Conservation (phyloP, 768 basidiomycete species). For the Boletus patriciae region DNA sequence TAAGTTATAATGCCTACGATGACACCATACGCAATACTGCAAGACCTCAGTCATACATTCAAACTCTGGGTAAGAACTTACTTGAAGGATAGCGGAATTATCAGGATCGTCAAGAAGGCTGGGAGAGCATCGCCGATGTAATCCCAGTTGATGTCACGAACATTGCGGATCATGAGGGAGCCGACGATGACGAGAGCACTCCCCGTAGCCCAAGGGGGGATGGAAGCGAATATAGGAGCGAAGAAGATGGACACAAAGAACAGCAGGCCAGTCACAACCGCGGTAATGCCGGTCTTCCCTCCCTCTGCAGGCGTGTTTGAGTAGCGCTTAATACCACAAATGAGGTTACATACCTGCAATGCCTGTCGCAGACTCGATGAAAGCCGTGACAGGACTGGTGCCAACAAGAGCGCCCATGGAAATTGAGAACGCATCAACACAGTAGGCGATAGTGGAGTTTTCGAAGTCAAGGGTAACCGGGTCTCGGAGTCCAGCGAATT, state of each 20-base stretch:
- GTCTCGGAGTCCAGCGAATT: slow-evolving; percentile 85
- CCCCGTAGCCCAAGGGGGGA: slow-evolving; percentile 86
- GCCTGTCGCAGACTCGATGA: slow-evolving; percentile 80
- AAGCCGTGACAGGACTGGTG: slow-evolving; percentile 79
- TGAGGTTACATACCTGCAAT: slow-evolving; percentile 53
- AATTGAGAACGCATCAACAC: slow-evolving; percentile 78
- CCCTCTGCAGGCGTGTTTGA: slow-evolving; percentile 54
- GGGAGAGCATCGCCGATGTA: slow-evolving; percentile 87
- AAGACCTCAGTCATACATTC: slow-evolving; percentile 1
- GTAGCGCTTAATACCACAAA: neutral
- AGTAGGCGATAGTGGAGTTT: slow-evolving; percentile 78
- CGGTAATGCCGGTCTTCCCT: slow-evolving; percentile 84
- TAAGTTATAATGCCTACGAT: slow-evolving; percentile 77
- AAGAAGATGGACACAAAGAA: slow-evolving; percentile 89
- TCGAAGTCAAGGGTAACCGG: slow-evolving; percentile 86
- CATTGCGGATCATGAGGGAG: slow-evolving; percentile 86
- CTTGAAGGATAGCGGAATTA: slow-evolving; percentile 81
- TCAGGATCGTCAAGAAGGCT: slow-evolving; percentile 77
- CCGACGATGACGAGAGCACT: slow-evolving; percentile 84
- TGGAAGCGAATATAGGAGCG: slow-evolving; percentile 84
- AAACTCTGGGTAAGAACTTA: slow-evolving; percentile 32
- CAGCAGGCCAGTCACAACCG: slow-evolving; percentile 64
- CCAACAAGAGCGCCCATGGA: slow-evolving; percentile 80
- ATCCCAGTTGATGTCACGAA: slow-evolving; percentile 85
- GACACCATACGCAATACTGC: slow-evolving; percentile 85